These are phyloP conservation scores for Heritiera fomes DNA, from an alignment of 345 rosid species.

Conservation along the genomic window DNA sequence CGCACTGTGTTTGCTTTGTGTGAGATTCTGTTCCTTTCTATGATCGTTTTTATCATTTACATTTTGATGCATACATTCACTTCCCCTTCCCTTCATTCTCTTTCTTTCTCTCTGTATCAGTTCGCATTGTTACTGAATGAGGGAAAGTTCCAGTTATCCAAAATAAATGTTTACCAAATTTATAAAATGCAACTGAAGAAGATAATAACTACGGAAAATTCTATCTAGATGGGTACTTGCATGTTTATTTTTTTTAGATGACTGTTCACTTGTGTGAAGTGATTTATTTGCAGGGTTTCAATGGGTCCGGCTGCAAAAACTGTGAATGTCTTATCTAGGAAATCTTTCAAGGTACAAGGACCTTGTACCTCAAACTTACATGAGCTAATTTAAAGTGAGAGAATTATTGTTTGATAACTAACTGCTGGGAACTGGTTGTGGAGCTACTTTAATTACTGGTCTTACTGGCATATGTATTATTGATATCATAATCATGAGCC, in stretches of 20 bases:
- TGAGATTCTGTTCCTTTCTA: background rate
- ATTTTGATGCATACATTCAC: background rate
- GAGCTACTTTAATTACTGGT: background rate
- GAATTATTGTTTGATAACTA: background rate
- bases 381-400: background rate
- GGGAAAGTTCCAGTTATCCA: background rate
- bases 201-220: background rate
- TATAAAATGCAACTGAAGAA: background rate
- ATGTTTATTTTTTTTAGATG: constrained; percentile 4
- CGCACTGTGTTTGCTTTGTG: background rate
- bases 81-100: background rate
- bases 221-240: background rate
- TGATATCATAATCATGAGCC: background rate
- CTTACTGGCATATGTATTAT: background rate
- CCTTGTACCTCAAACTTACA: background rate
- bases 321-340: constrained; percentile 39
- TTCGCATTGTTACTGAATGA: background rate
- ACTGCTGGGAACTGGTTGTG: background rate
- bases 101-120: background rate
- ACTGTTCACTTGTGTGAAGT: constrained; percentile 13
- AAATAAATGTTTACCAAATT: background rate
- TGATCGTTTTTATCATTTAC: background rate
- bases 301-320: constrained; percentile 37
- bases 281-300: constrained; percentile 44
- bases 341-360: constrained; percentile 46